phyloP scores from a whole-genome alignment of 371 early-diverging fungal genomes.

The Umbelopsis sp. region DNA sequence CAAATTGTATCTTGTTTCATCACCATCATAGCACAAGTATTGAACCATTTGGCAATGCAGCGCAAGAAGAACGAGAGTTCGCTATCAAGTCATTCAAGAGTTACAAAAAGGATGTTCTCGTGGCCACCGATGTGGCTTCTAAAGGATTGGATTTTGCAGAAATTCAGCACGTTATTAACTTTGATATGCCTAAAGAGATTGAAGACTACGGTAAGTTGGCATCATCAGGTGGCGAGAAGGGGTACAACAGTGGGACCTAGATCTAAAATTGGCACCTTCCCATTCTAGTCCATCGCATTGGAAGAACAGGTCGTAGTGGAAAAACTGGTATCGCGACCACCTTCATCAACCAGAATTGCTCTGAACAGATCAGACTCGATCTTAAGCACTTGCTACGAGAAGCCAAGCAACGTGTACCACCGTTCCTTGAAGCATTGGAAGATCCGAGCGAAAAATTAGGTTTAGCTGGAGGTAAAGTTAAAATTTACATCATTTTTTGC shows the following conservation, averaged over 20 bases:
- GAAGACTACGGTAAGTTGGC: slow-evolving; percentile 84
- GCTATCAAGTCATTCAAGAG: slow-evolving; percentile 82
- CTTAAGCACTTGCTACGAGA: slow-evolving; percentile 91
- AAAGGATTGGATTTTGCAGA: slow-evolving; percentile 94
- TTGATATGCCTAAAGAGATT: slow-evolving; percentile 96
- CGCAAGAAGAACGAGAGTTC: slow-evolving; percentile 82
- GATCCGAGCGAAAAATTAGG: slow-evolving; percentile 88
- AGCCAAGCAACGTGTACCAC: slow-evolving; percentile 93
- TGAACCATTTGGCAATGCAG: slow-evolving; percentile 29
- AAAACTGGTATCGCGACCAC: slow-evolving; percentile 96
- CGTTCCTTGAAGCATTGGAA: slow-evolving; percentile 80
- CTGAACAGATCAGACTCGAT: slow-evolving; percentile 89
- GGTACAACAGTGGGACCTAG: no score
- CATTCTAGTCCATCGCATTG: slow-evolving; percentile 90
- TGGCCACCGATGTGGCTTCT: slow-evolving; percentile 92
- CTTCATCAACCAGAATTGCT: slow-evolving; percentile 88
- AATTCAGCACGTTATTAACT: slow-evolving; percentile 93
- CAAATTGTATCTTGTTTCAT: not conserved
- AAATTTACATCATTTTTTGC: not conserved
- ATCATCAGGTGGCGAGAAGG: no score
- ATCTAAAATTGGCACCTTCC: not conserved
- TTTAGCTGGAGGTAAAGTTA: slow-evolving; percentile 55
- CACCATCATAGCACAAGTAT: not conserved
- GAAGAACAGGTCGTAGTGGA: slow-evolving; percentile 98
- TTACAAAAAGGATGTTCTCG: slow-evolving; percentile 84